These are phyloP conservation scores for Syzygium aqueum DNA, from an alignment of 345 rosid genomes.

Conservation along the genomic window DNA sequence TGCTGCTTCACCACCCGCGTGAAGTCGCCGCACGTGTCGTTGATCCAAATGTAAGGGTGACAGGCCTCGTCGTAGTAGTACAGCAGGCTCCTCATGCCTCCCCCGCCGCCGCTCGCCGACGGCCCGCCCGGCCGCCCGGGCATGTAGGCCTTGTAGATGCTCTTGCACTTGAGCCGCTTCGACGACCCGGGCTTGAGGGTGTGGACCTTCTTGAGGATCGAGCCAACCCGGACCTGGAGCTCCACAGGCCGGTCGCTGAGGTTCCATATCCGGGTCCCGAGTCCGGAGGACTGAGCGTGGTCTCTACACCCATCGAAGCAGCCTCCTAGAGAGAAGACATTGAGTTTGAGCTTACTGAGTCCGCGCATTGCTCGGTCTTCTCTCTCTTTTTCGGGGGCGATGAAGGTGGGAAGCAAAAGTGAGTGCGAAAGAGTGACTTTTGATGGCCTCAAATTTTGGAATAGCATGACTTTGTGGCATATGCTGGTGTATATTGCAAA, in stretches of 20 bases:
- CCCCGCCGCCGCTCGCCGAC: constrained; percentile 1
- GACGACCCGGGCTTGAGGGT: constrained; percentile 77
- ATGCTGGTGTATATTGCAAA: background rate
- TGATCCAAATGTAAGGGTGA: constrained; percentile 81
- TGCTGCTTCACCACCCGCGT: constrained; percentile 87
- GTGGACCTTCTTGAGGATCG: constrained; percentile 71
- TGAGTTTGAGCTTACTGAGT: constrained; percentile 3
- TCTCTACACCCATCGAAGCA: constrained; percentile 74
- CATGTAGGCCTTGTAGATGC: constrained; percentile 69
- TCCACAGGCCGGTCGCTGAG: constrained; percentile 62
- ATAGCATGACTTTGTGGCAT: background rate
- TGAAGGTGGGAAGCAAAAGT: constrained; percentile 8
- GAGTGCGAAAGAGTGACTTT: constrained; percentile 1
- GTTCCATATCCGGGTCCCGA: constrained; percentile 67
- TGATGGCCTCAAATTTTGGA: constrained; percentile 28
- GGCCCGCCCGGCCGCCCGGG: constrained; percentile 14
- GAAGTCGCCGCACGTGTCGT: constrained; percentile 59
- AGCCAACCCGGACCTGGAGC: constrained; percentile 75
- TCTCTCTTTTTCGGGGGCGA: background rate
- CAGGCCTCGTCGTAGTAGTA: constrained; percentile 70
- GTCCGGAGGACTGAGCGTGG: constrained; percentile 40
- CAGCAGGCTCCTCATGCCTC: constrained; percentile 47
- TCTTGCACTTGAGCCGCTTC: constrained; percentile 60
- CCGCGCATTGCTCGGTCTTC: constrained; percentile 29
- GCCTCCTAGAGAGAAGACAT: constrained; percentile 27